These are phyloP conservation scores for Calonectria hongkongensis DNA, from an alignment of 2,329 filamentous ascomycete species.

Conservation along the genomic window DNA sequence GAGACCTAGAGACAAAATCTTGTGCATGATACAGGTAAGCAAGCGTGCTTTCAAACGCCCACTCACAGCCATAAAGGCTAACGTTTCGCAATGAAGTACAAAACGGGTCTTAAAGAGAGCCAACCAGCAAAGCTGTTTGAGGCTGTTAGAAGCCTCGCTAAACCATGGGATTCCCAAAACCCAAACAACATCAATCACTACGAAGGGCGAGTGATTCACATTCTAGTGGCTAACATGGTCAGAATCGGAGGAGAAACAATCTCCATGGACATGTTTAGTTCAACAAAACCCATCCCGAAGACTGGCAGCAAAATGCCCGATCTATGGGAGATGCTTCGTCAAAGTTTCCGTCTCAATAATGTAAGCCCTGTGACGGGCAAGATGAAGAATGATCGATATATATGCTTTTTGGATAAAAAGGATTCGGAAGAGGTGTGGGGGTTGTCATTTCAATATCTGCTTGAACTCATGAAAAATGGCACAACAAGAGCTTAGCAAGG, in stretches of 20 bases:
- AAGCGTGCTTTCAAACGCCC: accelerated
- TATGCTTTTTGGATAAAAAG: conserved; percentile 7
- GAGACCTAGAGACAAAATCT: not conserved
- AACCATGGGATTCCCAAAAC: not conserved
- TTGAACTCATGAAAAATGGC: not conserved
- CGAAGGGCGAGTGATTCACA: not conserved
- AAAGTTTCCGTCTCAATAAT: not conserved
- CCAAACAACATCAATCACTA: not conserved
- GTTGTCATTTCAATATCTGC: not conserved
- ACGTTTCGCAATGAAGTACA: not conserved
- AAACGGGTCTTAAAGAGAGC: not conserved
- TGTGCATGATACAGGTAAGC: conserved; percentile 19
- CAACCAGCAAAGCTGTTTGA: not conserved
- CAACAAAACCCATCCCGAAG: too few relatives aligned
- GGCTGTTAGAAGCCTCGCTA: not conserved
- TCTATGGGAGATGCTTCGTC: not conserved
- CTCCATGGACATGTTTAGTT: not conserved
- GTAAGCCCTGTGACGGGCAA: not conserved
- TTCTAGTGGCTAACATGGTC: conserved; percentile 3
- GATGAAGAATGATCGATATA: not conserved
- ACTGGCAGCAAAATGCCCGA: not conserved
- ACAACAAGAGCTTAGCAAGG: too few relatives aligned
- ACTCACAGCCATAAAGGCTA: not conserved
- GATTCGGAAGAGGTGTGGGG: conserved; percentile 1
- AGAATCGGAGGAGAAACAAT: not conserved